Evolutionary conservation across 139 green algal genomes (phyloP), one percentile per base, ranked within the genome.

Genomic region (Chlamydomonas incerta): DNA sequence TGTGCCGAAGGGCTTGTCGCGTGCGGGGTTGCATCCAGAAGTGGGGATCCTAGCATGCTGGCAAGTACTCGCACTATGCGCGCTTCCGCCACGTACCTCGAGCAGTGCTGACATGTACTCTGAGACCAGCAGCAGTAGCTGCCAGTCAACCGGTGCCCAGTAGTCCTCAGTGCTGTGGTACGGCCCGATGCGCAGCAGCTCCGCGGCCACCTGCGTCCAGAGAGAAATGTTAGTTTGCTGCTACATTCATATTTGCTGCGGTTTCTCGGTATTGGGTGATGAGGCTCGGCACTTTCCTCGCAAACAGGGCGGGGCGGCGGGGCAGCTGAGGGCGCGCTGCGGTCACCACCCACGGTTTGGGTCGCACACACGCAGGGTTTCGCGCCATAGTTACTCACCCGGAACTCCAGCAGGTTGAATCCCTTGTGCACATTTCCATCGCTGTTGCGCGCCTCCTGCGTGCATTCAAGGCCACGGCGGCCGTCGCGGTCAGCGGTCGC

Each of bases 81-180:
- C 41, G 6, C 5, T 50, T 50, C 41, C 41, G 8, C 8, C 8
- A 50, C 73, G 10, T 13, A 76, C 66, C 65, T 76, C 79, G 1
- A 85, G 79, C 65, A 85, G 65, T 4, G 79, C 79, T 0, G 31
- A 63, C 79, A 85, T 75, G 66, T 75, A 85, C 47, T 85, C 79
- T 31, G 79, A 75, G 3, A 85, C 79, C 10, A 85, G 47, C 47
- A 85, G 79, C n/a, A 85, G 67, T 47, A 85, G 66, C 67, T 85
- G 79, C 79, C 79, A 85, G 65, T 85, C 79, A 24, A 28, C n/a
- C 28, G 79, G 79, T 5, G 79, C 47, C 79, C 79, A 85, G 47
- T 52, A 85, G 46, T 85, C 79, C 2, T 85, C 79, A 13, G 67
- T n/a, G 66, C 79, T 75, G 33, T 74, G 46, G 35, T 74, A 34